Evolutionary conservation across 495 filamentous ascomycete genomes (phyloP).

Genomic region (Aspergillus olivimuriae): DNA sequence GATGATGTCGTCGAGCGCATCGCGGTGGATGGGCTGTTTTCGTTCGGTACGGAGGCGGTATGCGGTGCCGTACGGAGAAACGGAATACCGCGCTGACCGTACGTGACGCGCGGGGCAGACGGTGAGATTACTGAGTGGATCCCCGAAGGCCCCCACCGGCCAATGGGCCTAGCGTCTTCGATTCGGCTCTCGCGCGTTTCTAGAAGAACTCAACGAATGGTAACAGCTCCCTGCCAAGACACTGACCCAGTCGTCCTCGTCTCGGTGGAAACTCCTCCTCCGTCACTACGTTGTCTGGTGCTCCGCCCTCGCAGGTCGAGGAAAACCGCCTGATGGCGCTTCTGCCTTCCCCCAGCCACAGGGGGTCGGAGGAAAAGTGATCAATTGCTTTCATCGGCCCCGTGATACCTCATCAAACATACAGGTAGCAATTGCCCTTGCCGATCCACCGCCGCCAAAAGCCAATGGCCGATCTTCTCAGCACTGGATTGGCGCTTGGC

Average conservation of each 20-base stretch:
- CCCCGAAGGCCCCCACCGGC: no score
- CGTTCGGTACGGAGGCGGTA: not conserved
- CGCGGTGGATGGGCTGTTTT: not conserved
- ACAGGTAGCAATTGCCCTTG: not conserved
- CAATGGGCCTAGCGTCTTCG: no score
- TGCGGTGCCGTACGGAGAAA: not conserved
- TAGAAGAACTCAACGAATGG: constrained; percentile 10
- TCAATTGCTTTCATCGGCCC: not conserved
- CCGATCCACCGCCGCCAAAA: not conserved
- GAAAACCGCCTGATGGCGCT: no score
- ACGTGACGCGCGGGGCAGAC: no score
- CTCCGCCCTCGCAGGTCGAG: no score
- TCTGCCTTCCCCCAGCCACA: no score
- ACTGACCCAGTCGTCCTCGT: constrained; percentile 1
- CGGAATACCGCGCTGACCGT: no score
- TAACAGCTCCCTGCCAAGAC: not conserved
- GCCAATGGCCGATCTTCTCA: constrained; percentile 1
- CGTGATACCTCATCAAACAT: no score
- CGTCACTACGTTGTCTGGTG: no score
- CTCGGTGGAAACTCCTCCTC: no score
- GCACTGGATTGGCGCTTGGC: constrained; percentile 9
- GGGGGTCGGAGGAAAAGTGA: no score
- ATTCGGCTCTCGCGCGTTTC: constrained; percentile 4
- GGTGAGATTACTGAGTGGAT: not conserved
- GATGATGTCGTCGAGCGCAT: not conserved